Percentiles rank a stretch among this genome's conserved stretches.
Conservation (phyloP, 2,329 filamentous ascomycete genomes). For the Elsinoe fawcettii region DNA sequence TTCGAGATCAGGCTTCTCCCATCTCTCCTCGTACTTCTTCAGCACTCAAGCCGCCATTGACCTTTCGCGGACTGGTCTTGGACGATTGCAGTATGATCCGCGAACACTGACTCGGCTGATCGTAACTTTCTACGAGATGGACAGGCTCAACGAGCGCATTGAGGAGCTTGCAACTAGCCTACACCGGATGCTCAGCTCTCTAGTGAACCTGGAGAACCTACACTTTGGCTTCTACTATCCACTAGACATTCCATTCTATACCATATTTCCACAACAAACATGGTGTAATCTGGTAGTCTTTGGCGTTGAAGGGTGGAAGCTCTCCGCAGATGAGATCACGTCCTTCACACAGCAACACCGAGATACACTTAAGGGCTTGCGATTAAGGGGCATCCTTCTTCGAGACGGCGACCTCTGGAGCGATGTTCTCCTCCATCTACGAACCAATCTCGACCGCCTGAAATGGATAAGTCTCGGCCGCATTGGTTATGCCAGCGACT, state of each 20-base stretch:
- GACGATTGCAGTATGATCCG: constrained; percentile 21
- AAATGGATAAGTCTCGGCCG: constrained; percentile 56
- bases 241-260: constrained; percentile 50
- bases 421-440: constrained; percentile 50
- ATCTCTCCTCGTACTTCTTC: constrained; percentile 4
- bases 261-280: constrained; percentile 54
- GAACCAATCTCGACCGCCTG: constrained; percentile 48
- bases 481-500: constrained; percentile 52
- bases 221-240: constrained; percentile 57
- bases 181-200: constrained; percentile 49
- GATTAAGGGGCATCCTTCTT: constrained; percentile 54
- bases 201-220: constrained; percentile 53
- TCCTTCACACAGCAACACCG: constrained; percentile 49
- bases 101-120: constrained; percentile 54
- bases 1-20: background rate
- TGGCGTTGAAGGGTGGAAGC: constrained; percentile 57
- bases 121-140: constrained; percentile 53
- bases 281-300: constrained; percentile 57
- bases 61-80: background rate
- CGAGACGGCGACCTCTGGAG: constrained; percentile 54
- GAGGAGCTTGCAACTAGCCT: constrained; percentile 51
- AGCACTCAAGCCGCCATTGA: background rate
- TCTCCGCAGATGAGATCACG: constrained; percentile 55
- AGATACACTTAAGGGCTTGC: constrained; percentile 49
- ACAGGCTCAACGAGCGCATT: constrained; percentile 51